Evolutionary conservation across 169 alveolate genomes (phyloP).

Genomic region (Sarcocystis neurona): DNA sequence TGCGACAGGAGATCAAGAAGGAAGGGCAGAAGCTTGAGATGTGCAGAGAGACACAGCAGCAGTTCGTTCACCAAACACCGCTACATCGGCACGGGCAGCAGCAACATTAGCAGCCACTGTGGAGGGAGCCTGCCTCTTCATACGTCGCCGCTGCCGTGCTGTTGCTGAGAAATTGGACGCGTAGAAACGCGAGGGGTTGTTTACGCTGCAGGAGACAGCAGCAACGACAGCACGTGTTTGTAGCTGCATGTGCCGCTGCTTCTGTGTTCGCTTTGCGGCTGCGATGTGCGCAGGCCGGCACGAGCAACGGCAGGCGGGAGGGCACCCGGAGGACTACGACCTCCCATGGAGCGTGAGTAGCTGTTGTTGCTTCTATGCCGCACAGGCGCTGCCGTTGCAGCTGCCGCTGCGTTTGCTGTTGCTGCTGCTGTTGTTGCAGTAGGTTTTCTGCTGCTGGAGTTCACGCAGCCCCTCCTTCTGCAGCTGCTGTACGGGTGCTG

Average conservation of each 20-base stretch:
- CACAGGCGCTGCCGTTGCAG: background rate
- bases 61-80: no score
- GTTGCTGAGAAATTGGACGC: background rate
- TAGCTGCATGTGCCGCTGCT: background rate
- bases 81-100: no score
- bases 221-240: background rate
- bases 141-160: background rate
- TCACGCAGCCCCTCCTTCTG: background rate
- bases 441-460: background rate
- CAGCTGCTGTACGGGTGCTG: background rate
- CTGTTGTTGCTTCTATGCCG: background rate
- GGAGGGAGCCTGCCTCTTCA: background rate
- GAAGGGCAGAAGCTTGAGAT: no score
- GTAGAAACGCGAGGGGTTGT: background rate
- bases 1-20: no score
- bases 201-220: background rate
- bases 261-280: background rate
- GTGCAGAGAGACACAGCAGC: no score
- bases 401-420: background rate
- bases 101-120: background rate
- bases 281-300: constrained; percentile 17
- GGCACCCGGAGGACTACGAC: constrained; percentile 23
- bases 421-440: background rate
- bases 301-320: constrained; percentile 1
- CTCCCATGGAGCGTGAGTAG: background rate